phyloP scores from a whole-genome alignment of 805 yeast species.

The Metschnikowia lachancei region DNA sequence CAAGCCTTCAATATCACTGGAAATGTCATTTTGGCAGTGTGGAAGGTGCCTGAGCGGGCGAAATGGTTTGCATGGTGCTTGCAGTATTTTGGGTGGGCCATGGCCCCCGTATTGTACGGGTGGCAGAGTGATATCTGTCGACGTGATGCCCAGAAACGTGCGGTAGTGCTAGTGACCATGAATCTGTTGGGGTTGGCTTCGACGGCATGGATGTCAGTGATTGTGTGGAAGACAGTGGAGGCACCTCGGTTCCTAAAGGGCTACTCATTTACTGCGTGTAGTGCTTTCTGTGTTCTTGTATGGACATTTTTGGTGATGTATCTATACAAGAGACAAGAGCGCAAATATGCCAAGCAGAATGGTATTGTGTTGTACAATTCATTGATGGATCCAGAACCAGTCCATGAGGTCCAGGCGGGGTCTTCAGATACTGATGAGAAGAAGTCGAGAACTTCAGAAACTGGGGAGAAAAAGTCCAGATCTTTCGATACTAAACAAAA shows the following conservation, averaged over 20 bases:
- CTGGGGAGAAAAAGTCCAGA: too few species aligned
- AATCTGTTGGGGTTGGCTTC: slow-evolving; percentile 53
- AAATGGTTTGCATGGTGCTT: slow-evolving; percentile 65
- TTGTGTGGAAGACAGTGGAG: slow-evolving; percentile 56
- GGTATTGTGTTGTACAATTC: slow-evolving; percentile 36
- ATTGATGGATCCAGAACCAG: slow-evolving; percentile 20
- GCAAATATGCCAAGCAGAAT: slow-evolving; percentile 32
- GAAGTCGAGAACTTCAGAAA: too few species aligned
- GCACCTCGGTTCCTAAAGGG: slow-evolving; percentile 57
- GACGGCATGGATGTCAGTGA: slow-evolving; percentile 48
- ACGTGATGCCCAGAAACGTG: slow-evolving; percentile 54
- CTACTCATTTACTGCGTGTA: slow-evolving; percentile 46
- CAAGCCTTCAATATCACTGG: slow-evolving; percentile 55
- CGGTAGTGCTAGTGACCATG: slow-evolving; percentile 54
- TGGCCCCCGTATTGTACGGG: slow-evolving; percentile 59
- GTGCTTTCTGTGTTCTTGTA: slow-evolving; percentile 44
- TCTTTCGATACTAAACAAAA: too few species aligned
- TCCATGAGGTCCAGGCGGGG: slow-evolving; percentile 9
- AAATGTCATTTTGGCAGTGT: slow-evolving; percentile 52
- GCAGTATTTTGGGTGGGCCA: slow-evolving; percentile 61
- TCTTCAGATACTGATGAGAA: slow-evolving; percentile 1
- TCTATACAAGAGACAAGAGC: slow-evolving; percentile 40
- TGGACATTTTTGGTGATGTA: slow-evolving; percentile 54
- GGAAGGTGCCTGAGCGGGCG: slow-evolving; percentile 55
- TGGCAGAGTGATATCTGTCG: slow-evolving; percentile 58